Evolutionary conservation across 192 early-diverging fungal species (phyloP).

Genomic region (Umbelopsis vinacea): DNA sequence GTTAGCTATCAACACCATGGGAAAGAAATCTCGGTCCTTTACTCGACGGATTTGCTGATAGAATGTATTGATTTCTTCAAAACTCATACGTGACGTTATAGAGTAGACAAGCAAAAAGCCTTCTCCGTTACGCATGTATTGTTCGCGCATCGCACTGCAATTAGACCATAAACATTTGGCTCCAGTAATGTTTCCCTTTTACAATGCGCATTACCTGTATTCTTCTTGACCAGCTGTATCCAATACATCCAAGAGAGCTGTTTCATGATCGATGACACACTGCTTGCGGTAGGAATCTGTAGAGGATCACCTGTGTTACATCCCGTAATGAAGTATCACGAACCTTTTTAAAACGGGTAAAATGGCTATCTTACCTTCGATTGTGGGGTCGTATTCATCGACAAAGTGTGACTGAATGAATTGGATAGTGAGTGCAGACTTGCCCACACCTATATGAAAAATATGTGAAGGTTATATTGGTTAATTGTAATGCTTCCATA

Average conservation of each 20-base stretch:
- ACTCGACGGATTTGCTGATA: slow-evolving; percentile 92
- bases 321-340: neutral
- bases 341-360: neutral
- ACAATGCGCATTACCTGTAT: slow-evolving; percentile 64
- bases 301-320: neutral
- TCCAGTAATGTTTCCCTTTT: neutral
- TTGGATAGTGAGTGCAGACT: slow-evolving; percentile 86
- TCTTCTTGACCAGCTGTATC: slow-evolving; percentile 99
- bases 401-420: slow-evolving; percentile 86
- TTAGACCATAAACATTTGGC: neutral
- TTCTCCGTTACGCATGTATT: slow-evolving; percentile 96
- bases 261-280: slow-evolving; percentile 89
- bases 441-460: slow-evolving; percentile 65
- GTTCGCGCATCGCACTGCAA: slow-evolving; percentile 84
- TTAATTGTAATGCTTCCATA: no score
- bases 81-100: slow-evolving; percentile 90
- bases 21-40: slow-evolving; percentile 89
- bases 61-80: slow-evolving; percentile 90
- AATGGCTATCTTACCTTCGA: slow-evolving; percentile 67
- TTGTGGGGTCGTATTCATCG: slow-evolving; percentile 96
- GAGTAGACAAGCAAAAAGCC: slow-evolving; percentile 94
- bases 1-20: slow-evolving; percentile 90
- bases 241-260: slow-evolving; percentile 88
- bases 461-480: neutral
- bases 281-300: slow-evolving; percentile 95